Evolutionary conservation across 1,284 basidiomycete species (phyloP).

Genomic region (Ustilago sp.): DNA sequence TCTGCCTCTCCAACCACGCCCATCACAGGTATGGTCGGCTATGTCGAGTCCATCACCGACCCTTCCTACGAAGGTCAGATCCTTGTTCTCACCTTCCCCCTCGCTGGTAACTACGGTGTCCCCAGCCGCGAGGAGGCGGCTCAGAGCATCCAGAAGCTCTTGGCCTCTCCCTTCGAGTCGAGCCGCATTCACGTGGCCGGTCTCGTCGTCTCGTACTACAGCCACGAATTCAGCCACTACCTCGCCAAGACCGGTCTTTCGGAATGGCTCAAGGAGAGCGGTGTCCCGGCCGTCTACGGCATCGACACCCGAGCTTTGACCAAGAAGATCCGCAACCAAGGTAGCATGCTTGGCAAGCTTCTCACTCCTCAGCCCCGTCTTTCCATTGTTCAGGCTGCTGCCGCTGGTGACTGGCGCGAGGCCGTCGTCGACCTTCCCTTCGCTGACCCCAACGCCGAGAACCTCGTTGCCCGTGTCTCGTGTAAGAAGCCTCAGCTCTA

Average conservation of each 20-base stretch:
- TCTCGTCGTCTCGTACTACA: slow-evolving; percentile 91
- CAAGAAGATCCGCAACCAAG: slow-evolving; percentile 93
- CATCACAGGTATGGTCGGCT: slow-evolving; percentile 82
- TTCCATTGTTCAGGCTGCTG: slow-evolving; percentile 52
- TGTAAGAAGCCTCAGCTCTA: slow-evolving; percentile 78
- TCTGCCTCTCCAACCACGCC: slow-evolving; percentile 13
- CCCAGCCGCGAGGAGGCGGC: slow-evolving; percentile 76
- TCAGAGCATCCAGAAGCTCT: slow-evolving; percentile 71
- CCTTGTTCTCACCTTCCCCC: slow-evolving; percentile 94
- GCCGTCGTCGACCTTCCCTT: slow-evolving; percentile 86
- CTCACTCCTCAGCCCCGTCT: slow-evolving; percentile 64
- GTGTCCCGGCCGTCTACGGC: slow-evolving; percentile 93
- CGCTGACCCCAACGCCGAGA: slow-evolving; percentile 87
- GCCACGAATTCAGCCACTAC: slow-evolving; percentile 92
- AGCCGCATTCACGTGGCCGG: slow-evolving; percentile 92
- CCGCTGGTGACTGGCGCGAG: slow-evolving; percentile 78
- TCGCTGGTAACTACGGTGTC: slow-evolving; percentile 99
- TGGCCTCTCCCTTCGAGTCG: slow-evolving; percentile 81
- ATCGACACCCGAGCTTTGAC: slow-evolving; percentile 97
- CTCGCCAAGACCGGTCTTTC: slow-evolving; percentile 89
- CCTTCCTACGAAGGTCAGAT: slow-evolving; percentile 99
- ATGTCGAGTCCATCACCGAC: slow-evolving; percentile 97
- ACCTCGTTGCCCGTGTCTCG: slow-evolving; percentile 92
- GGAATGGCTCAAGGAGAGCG: slow-evolving; percentile 94
- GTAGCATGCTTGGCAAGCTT: slow-evolving; percentile 79